phyloP scores from a whole-genome alignment of 805 yeast genomes.

The Zygoascus ofunaensis region DNA sequence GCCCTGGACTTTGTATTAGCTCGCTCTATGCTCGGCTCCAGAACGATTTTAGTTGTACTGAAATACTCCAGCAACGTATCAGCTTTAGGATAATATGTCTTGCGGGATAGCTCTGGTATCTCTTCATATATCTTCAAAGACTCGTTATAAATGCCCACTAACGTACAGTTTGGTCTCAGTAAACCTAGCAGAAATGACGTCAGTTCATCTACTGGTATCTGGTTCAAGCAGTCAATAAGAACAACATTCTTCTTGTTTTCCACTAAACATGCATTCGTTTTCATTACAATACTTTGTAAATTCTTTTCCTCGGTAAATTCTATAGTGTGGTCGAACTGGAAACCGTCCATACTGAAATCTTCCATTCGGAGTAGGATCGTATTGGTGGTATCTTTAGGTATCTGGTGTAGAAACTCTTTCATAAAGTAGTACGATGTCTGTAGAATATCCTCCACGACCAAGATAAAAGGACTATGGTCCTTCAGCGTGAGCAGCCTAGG shows the following conservation, averaged over 20 bases:
- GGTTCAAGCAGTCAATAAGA: slow-evolving; percentile 62
- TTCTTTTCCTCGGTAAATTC: slow-evolving; percentile 19
- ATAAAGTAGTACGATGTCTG: slow-evolving; percentile 57
- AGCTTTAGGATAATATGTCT: slow-evolving; percentile 44
- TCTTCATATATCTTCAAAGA: background rate
- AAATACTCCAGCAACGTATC: slow-evolving; percentile 51
- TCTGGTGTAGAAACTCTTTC: slow-evolving; percentile 45
- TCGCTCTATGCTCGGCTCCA: slow-evolving; percentile 35
- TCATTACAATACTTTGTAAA: slow-evolving; percentile 3
- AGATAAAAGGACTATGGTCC: slow-evolving; percentile 65
- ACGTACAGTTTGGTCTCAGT: slow-evolving; percentile 38
- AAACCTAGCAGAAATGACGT: slow-evolving; percentile 43
- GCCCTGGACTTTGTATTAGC: slow-evolving; percentile 10
- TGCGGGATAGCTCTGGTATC: slow-evolving; percentile 5
- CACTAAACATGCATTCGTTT: background rate
- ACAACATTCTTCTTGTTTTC: slow-evolving; percentile 33
- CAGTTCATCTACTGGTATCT: slow-evolving; percentile 38
- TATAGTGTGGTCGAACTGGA: slow-evolving; percentile 22
- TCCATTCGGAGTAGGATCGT: slow-evolving; percentile 61
- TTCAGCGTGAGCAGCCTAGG: slow-evolving; percentile 58
- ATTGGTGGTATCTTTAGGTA: slow-evolving; percentile 25
- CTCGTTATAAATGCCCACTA: slow-evolving; percentile 1
- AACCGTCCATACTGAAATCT: slow-evolving; percentile 34
- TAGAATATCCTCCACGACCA: slow-evolving; percentile 57
- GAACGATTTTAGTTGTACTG: slow-evolving; percentile 64